Conservation (phyloP, 129 eudicot genomes). For the Lonicera japonica region DNA sequence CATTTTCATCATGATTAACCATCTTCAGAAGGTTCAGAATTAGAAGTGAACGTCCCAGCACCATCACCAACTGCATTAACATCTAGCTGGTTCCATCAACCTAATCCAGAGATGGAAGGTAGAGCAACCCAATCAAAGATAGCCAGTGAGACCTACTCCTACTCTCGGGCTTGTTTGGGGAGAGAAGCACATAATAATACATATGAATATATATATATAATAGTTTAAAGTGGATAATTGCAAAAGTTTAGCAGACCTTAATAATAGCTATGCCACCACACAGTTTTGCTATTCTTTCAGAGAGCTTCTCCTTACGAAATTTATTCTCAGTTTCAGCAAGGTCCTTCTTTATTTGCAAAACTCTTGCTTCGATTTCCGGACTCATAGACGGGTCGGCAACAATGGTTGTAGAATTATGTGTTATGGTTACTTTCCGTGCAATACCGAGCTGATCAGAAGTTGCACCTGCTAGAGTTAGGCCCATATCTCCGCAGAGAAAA, state of each 20-base stretch:
- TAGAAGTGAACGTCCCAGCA: too few relatives aligned
- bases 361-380: conserved; percentile 81
- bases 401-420: conserved; percentile 65
- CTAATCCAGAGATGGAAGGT: too few relatives aligned
- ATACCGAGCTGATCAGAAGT: conserved; percentile 94
- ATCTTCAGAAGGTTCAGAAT: too few relatives aligned
- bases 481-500: conserved; percentile 82
- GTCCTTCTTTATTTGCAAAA: conserved; percentile 81
- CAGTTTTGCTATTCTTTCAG: conserved; percentile 88
- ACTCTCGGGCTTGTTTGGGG: too few relatives aligned
- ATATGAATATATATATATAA: not conserved
- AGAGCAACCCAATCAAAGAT: too few relatives aligned
- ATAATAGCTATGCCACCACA: conserved; percentile 77
- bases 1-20: too few relatives aligned
- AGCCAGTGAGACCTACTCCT: too few relatives aligned
- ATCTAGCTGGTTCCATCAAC: too few relatives aligned
- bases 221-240: not conserved
- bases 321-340: conserved; percentile 71
- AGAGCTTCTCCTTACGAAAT: conserved; percentile 47
- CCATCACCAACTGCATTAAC: too few relatives aligned
- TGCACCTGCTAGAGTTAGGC: conserved; percentile 60
- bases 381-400: conserved; percentile 75
- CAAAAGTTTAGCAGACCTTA: conserved; percentile 33
- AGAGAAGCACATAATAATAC: too few relatives aligned
- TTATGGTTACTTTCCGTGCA: conserved; percentile 64